Percentiles rank a stretch among this genome's conserved stretches.
phyloP scores from a whole-genome alignment of 2,329 filamentous ascomycete genomes.

The Plectosphaerella cucumerina region DNA sequence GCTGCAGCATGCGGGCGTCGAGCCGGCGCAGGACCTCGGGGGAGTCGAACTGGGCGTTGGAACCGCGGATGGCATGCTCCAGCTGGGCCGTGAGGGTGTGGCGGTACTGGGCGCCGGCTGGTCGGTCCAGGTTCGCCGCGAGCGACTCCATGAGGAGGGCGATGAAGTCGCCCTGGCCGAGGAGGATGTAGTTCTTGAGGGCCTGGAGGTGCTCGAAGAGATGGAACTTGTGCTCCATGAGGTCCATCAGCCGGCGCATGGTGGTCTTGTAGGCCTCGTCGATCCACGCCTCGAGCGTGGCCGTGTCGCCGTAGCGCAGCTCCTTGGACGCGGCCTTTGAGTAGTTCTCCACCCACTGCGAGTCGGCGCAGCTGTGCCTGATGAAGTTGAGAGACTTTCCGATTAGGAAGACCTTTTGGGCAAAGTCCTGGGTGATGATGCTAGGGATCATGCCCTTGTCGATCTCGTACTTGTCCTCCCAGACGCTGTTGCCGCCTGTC shows the following conservation, averaged over 20 bases:
- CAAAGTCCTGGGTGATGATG: constrained; percentile 90
- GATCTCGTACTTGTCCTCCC: constrained; percentile 87
- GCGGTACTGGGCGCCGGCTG: constrained; percentile 93
- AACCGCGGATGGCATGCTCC: constrained; percentile 94
- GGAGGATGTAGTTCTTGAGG: constrained; percentile 88
- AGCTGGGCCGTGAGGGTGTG: constrained; percentile 97
- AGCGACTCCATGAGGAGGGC: constrained; percentile 95
- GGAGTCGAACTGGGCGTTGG: constrained; percentile 93
- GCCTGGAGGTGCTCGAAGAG: constrained; percentile 89
- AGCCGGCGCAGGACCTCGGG: constrained; percentile 86
- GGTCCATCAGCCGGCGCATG: constrained; percentile 87
- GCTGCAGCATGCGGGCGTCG: constrained; percentile 96
- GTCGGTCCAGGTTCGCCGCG: constrained; percentile 85
- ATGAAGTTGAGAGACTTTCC: constrained; percentile 99
- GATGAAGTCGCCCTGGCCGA: constrained; percentile 96
- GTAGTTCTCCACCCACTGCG: constrained; percentile 92
- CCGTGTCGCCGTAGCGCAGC: constrained; percentile 87
- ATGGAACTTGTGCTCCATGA: constrained; percentile 95
- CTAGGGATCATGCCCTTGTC: constrained; percentile 83
- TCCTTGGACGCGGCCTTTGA: constrained; percentile 91
- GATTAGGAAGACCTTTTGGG: constrained; percentile 94
- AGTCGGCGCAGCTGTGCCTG: constrained; percentile 89
- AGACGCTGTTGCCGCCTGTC: constrained; percentile 1
- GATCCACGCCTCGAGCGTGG: constrained; percentile 86
- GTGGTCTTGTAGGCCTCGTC: constrained; percentile 97